Base-by-base conservation (phyloP, 352 stramenopile genomes). In the Phytophthora agathidicida region DNA sequence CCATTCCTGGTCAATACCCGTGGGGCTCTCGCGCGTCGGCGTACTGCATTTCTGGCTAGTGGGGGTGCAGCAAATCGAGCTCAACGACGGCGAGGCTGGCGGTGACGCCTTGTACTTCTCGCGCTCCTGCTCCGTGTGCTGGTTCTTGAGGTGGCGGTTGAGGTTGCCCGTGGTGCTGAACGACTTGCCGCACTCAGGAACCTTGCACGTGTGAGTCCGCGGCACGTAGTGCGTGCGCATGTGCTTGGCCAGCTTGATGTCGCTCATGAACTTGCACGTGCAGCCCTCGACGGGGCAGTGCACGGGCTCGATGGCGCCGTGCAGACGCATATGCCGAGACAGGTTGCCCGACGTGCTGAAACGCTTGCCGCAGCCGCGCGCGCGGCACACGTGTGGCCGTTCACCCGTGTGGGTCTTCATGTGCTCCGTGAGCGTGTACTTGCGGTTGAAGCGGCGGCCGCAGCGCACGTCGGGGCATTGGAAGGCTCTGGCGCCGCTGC, bases 321-420 rank as follows among this genome's bases (percentile, higher is more conserved):
- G 74, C 7, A 83, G 57, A 52, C 71, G 70, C 52, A 75, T 74
- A 36, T 83, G 74, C 2, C 74, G 64, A 6, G 74, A 75, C 17
- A 83, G 46, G 65, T 83, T 83, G 36, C 74, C 74, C 8, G 74
- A 75, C 0, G 74, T 83, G 47, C 60, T 83, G 53, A 83, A 83
- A 26, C 71, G 72, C 52, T 83, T 83, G 28, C 65, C 71, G 26
- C 74, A 83, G 30, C 43, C 51, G n/a, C 42, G 56, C 5, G 63
- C 67, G 4, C 65, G 60, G 41, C 74, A 83, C 17, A 68, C 50
- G 26, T 83, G 63, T 14, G 74, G 74, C 5, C 66, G 70, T 20
- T 83, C 74, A 27, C 81, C 81, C 31, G 81, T 89, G 71, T 91
- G 81, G 20, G 80, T 91, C 68, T 89, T 89, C 54, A 85, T 77